These are phyloP conservation scores for Viridothelium virens DNA, from an alignment of 495 filamentous ascomycete species.

Conservation along the genomic window DNA sequence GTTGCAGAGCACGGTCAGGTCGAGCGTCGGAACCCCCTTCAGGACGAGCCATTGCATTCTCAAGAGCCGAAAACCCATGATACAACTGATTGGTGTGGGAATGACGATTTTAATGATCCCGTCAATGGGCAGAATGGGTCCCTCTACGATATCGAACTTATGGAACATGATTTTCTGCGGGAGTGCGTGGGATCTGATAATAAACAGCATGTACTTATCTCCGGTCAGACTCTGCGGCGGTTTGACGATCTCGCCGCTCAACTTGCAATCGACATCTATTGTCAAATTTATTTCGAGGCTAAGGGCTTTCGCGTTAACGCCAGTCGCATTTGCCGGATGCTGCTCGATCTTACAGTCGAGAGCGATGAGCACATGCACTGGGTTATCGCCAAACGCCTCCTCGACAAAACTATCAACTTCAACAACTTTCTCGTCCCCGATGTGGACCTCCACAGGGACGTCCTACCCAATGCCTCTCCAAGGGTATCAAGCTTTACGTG, in stretches of 20 bases:
- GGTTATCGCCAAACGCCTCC: not conserved
- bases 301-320: not conserved
- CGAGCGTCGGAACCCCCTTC: not conserved
- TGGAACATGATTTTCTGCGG: not conserved
- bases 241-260: conserved; percentile 4
- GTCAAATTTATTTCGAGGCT: conserved; percentile 4
- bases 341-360: conserved; percentile 4
- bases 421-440: not conserved
- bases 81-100: not conserved
- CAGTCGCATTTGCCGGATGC: not conserved
- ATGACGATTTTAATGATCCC: not conserved
- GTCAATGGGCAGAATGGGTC: not conserved
- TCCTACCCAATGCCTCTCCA: not conserved
- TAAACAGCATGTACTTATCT: not conserved
- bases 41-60: not conserved
- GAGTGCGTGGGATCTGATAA: not conserved
- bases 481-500: not conserved
- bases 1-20: not conserved
- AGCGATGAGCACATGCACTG: not conserved
- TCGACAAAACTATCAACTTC: not conserved
- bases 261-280: conserved; percentile 6
- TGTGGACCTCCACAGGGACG: not conserved
- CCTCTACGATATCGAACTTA: not conserved
- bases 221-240: not conserved
- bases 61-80: not conserved